Base-by-base conservation (phyloP, 2,329 filamentous ascomycete species). In the Beauveria caledonica region DNA sequence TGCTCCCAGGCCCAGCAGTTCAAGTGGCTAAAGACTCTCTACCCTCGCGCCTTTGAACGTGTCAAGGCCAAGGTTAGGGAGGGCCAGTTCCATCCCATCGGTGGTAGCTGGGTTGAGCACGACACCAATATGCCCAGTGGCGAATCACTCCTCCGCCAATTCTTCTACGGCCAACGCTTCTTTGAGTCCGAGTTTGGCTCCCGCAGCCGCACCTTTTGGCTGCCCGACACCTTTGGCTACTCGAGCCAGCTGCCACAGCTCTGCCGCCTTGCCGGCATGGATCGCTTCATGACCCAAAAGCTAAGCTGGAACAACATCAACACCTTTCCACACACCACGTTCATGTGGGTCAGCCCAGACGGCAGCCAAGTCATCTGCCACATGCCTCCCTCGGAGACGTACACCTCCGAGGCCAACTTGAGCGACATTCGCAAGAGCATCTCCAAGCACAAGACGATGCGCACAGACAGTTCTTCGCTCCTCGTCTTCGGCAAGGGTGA, bases 301-400 rank as follows among this genome's bases (percentile, higher is more conserved):
- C 80, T 99, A 62, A 97, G 93, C 78, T 99, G 94, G 94, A 97
- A 97, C 78, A 97, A 97, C 72, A 97, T 97, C 81, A 97, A 97
- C 77, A 96, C 89, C 70, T 99, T 97, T 76, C 94, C 94, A 0
- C 94, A 97, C 71, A 97, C 94, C 6, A 97, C 94, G 0, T 99
- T 99, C 80, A 96, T 96, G 74, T 99, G 94, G 94, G 92, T 99
- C 36, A 86, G 92, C 13, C 84, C 97, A 15, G 94, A 99, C 72
- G 93, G 94, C 61, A 96, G 90, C 69, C 94, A 97, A 70, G 94
- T 99, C 65, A 85, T 99, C 63, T 97, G 93, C 73, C 94, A 99
- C 70, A 99, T 99, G 94, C 86, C 92, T 3, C 94, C 94, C 1
- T 85, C 90, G 2, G 92, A 99, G 75, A 97, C 94, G 0, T 97